Conservation (phyloP, 306 rosid species). For the Malus fusca region DNA sequence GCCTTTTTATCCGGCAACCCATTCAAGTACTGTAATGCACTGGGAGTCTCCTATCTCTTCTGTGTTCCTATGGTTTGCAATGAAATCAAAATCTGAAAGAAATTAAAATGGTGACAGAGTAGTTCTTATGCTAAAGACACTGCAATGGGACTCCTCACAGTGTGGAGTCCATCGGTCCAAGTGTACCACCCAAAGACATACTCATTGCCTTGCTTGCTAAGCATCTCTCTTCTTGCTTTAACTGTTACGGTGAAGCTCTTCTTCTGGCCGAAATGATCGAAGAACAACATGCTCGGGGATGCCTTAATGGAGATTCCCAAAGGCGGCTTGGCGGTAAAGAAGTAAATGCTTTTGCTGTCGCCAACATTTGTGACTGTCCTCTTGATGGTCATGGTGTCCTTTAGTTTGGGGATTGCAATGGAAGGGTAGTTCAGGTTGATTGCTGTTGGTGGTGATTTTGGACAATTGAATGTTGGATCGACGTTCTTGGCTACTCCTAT, state of each 20-base stretch:
- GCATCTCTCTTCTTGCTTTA: constrained; percentile 19
- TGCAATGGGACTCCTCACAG: constrained; percentile 69
- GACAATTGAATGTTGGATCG: constrained; percentile 38
- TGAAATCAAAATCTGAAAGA: neutral
- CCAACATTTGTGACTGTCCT: constrained; percentile 87
- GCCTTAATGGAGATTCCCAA: constrained; percentile 45
- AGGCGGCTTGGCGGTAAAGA: constrained; percentile 46
- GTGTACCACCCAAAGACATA: constrained; percentile 71
- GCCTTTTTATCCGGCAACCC: neutral
- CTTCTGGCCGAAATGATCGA: constrained; percentile 50
- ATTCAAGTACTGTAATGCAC: neutral
- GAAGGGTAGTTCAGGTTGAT: constrained; percentile 77
- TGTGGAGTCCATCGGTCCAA: constrained; percentile 39
- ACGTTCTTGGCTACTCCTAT: constrained; percentile 28
- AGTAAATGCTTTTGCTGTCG: constrained; percentile 38
- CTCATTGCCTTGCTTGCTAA: constrained; percentile 11
- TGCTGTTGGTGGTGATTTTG: constrained; percentile 25
- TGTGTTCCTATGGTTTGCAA: constrained; percentile 15
- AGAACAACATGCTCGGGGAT: constrained; percentile 45
- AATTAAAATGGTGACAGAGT: neutral
- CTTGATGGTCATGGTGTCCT: constrained; percentile 23
- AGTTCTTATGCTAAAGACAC: constrained; percentile 38
- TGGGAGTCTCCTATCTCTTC: neutral
- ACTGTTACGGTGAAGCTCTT: constrained; percentile 54
- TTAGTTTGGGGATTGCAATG: constrained; percentile 54